phyloP scores from a whole-genome alignment of 2,329 filamentous ascomycete species.

The Aspergillus tanneri region DNA sequence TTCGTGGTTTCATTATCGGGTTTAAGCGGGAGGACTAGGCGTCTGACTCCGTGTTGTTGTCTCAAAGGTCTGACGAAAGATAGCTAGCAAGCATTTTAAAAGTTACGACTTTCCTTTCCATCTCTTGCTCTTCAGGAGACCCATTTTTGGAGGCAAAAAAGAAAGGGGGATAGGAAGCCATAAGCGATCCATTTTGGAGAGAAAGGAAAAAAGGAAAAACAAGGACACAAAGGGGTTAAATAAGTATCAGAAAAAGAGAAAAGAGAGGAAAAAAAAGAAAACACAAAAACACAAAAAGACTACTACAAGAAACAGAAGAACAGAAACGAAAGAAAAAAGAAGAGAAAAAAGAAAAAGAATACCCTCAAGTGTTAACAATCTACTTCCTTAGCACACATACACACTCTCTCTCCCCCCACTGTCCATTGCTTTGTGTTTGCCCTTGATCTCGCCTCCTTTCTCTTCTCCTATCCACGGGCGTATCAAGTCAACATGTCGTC shows the following conservation, averaged over 20 bases:
- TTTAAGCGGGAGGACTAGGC: constrained; percentile 32
- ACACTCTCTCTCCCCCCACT: background rate
- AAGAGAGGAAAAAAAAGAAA: constrained; percentile 6
- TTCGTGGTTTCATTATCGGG: constrained; percentile 26
- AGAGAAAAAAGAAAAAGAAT: constrained; percentile 15
- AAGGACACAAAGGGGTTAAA: constrained; percentile 11
- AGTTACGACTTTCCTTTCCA: constrained; percentile 40
- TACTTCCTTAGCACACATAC: background rate
- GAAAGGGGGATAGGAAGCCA: too few relatives aligned
- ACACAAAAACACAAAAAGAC: too few relatives aligned
- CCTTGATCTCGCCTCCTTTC: constrained; percentile 12
- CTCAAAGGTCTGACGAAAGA: constrained; percentile 38
- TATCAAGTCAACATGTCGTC: constrained; percentile 60
- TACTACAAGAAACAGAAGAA: constrained; percentile 9
- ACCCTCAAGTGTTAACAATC: constrained; percentile 7
- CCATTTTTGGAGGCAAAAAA: constrained; percentile 21
- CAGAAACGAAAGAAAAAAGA: constrained; percentile 15
- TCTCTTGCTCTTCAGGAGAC: constrained; percentile 35
- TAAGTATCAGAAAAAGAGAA: constrained; percentile 11
- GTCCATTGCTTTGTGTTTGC: background rate
- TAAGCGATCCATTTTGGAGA: too few relatives aligned
- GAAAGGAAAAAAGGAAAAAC: constrained; percentile 14
- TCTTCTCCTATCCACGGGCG: constrained; percentile 9
- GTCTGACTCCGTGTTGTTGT: constrained; percentile 37
- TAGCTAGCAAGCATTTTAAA: constrained; percentile 50